phyloP scores from a whole-genome alignment of 495 filamentous ascomycete species.

The Cercophora scortea region DNA sequence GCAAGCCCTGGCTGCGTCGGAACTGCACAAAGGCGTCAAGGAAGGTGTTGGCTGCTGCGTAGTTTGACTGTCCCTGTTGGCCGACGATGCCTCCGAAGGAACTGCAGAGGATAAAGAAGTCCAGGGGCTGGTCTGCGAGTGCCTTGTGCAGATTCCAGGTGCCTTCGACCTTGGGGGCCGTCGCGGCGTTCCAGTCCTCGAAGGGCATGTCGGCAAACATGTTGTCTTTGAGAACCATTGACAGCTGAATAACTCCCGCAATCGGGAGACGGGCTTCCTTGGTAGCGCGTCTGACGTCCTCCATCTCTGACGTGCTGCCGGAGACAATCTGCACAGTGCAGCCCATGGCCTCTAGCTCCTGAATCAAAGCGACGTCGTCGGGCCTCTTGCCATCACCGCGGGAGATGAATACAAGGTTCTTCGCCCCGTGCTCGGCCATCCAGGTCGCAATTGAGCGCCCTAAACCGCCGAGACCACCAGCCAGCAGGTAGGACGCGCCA shows the following conservation, averaged over 20 bases:
- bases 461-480: constrained; percentile 36
- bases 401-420: constrained; percentile 13
- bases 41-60: constrained; percentile 52
- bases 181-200: constrained; percentile 16
- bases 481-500: constrained; percentile 30
- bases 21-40: constrained; percentile 34
- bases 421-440: constrained; percentile 28
- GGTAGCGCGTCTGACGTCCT: constrained; percentile 15
- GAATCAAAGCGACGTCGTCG: background rate
- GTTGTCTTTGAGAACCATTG: constrained; percentile 26
- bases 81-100: constrained; percentile 38
- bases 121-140: constrained; percentile 21
- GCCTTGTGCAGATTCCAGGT: constrained; percentile 27
- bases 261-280: constrained; percentile 15
- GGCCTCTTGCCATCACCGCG: background rate
- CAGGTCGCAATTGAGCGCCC: constrained; percentile 26
- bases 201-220: constrained; percentile 24
- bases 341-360: constrained; percentile 11
- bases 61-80: constrained; percentile 47
- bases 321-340: constrained; percentile 19
- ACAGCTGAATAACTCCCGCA: constrained; percentile 39
- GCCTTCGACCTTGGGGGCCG: constrained; percentile 36
- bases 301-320: constrained; percentile 23
- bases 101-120: constrained; percentile 50
- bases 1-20: background rate